Conservation (phyloP, 1,139 yeast species). For the Saccharomyces hybrid region DNA sequence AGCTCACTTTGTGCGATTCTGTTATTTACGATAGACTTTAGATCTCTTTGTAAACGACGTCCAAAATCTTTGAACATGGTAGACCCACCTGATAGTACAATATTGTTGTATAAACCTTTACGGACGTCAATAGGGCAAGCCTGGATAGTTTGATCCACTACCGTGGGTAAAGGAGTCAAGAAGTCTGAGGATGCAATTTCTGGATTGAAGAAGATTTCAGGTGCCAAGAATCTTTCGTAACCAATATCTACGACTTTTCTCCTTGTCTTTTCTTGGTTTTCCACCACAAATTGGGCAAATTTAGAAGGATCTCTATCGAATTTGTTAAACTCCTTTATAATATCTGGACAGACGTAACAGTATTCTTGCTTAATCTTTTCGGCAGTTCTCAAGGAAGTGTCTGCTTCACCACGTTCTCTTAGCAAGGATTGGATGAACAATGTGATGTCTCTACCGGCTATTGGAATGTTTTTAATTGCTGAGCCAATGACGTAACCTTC, state of each 20-base stretch:
- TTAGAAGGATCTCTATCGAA: slow-evolving; percentile 92
- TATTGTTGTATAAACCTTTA: slow-evolving; percentile 89
- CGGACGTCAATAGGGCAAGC: slow-evolving; percentile 96
- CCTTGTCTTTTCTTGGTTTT: slow-evolving; percentile 64
- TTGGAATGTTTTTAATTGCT: slow-evolving; percentile 93
- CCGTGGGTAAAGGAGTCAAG: slow-evolving; percentile 89
- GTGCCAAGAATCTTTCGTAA: slow-evolving; percentile 94
- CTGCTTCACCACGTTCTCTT: slow-evolving; percentile 95
- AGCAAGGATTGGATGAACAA: slow-evolving; percentile 84
- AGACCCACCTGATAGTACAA: slow-evolving; percentile 93
- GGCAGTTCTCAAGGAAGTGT: slow-evolving; percentile 90
- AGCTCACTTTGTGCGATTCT: slow-evolving; percentile 79
- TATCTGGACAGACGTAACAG: slow-evolving; percentile 96
- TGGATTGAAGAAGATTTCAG: slow-evolving; percentile 96
- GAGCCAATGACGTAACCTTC: slow-evolving; percentile 98
- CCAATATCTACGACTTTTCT: slow-evolving; percentile 80
- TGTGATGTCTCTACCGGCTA: slow-evolving; percentile 97
- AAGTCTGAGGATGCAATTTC: slow-evolving; percentile 94
- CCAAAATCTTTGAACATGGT: slow-evolving; percentile 99
- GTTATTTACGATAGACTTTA: slow-evolving; percentile 78
- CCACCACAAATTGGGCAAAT: slow-evolving; percentile 89
- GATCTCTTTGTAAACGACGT: slow-evolving; percentile 91
- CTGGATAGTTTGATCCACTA: slow-evolving; percentile 92
- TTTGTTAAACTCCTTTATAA: slow-evolving; percentile 90
- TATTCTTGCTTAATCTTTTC: slow-evolving; percentile 93